Evolutionary conservation across 1,284 basidiomycete species (phyloP), one percentile per base, ranked within the genome.

Genomic region (Microbotryum lychnidis-dioicae): DNA sequence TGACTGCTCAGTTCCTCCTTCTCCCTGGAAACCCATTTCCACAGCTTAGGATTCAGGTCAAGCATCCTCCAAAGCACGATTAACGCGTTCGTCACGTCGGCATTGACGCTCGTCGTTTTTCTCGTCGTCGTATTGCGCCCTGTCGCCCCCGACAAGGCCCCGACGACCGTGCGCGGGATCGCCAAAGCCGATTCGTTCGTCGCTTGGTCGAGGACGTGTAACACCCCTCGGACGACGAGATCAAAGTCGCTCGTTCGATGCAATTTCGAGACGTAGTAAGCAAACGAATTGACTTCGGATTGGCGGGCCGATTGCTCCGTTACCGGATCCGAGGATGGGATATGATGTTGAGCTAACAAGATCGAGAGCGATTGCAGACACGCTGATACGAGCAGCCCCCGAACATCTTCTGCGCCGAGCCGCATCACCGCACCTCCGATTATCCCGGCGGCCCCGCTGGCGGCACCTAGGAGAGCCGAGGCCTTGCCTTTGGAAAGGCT

Each of bases 21-120:
- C 45, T 31, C 6, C 37, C 29, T 33, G 1, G 48, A 42, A 27
- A 61, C 29, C 44, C 45, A 54, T 6, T 18, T 9, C 21, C 21
- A 23, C 21, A 68, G 59, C 29, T 66, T 68, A 6, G 31, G 29
- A 50, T 68, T 66, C 33, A 10, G 1, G 3, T 94, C 92, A 49
- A 93, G 79, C 75, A 90, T 82, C 75, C 91, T 89, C 91, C 91
- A 94, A 58, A 93, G 82, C 57, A 96, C 81, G 57, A 92, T 80
- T 57, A 90, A 42, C 23, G 62, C 52, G 50, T 71, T 70, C 21
- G 42, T 60, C 16, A 48, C 25, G 37, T n/a, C 25, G 10, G 25
- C 51, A 50, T 29, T 29, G 21, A 50, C 29, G 7, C 29, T 50
- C 23, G 21, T 37, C 7, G 50, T 56, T 45, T 33, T 18, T 18